Evolutionary conservation across 192 early-diverging fungal species (phyloP).

Genomic region (Lunasporangiospora selenospora): DNA sequence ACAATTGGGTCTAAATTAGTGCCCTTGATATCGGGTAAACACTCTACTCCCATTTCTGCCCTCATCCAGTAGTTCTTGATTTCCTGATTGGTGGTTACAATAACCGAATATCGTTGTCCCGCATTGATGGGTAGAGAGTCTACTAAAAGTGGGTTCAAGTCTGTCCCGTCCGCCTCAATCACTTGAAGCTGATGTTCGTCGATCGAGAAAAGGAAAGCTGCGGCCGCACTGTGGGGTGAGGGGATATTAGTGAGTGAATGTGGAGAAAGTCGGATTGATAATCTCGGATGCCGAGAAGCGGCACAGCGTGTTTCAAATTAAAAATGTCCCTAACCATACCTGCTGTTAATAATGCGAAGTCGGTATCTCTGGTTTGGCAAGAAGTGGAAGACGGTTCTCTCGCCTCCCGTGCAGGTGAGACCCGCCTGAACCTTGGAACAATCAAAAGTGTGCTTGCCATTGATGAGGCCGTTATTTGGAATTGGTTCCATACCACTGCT

Average conservation of each 20-base stretch:
- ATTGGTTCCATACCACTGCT: constrained; percentile 20
- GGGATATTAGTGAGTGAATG: too few species aligned
- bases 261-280: too few species aligned
- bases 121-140: constrained; percentile 51
- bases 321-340: constrained; percentile 16
- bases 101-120: constrained; percentile 59
- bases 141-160: constrained; percentile 34
- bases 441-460: constrained; percentile 51
- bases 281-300: too few species aligned
- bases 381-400: constrained; percentile 38
- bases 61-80: constrained; percentile 54
- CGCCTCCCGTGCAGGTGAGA: constrained; percentile 15
- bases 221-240: constrained; percentile 63
- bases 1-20: constrained; percentile 37
- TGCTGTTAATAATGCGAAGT: constrained; percentile 65
- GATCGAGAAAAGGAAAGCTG: constrained; percentile 70
- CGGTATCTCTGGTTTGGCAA: constrained; percentile 53
- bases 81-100: constrained; percentile 52
- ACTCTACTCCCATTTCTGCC: constrained; percentile 44
- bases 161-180: constrained; percentile 74
- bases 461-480: constrained; percentile 60
- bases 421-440: constrained; percentile 32
- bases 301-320: too few species aligned
- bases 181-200: constrained; percentile 71
- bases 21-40: constrained; percentile 28